phyloP scores from a whole-genome alignment of 768 basidiomycete genomes.

The Rhizopogon roseolus region DNA sequence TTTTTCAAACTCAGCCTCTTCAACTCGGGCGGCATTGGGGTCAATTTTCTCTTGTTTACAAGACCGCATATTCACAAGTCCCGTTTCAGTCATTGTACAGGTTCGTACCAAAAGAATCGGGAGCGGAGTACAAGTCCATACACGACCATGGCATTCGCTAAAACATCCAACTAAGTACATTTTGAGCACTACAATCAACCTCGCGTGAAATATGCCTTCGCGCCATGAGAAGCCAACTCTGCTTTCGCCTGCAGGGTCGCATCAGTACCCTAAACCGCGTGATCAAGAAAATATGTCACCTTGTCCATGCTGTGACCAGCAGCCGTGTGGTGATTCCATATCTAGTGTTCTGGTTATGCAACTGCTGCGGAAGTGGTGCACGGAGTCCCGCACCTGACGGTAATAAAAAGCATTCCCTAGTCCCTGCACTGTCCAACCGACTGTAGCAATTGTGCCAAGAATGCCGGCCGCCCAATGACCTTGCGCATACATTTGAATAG shows the following conservation, averaged over 20 bases:
- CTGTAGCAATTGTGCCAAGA: conserved; percentile 73
- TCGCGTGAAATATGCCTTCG: conserved; percentile 84
- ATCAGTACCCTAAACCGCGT: conserved; percentile 8
- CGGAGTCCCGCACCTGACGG: conserved; percentile 50
- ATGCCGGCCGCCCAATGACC: conserved; percentile 77
- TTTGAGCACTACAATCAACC: conserved; percentile 40
- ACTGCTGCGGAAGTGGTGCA: conserved; percentile 11
- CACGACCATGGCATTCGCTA: not conserved
- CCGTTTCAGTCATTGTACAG: not conserved
- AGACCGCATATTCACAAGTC: too few relatives aligned
- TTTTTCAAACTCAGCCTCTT: conserved; percentile 37
- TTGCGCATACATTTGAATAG: conserved; percentile 71
- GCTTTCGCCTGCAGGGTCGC: conserved; percentile 59
- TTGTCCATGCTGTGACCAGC: conserved; percentile 88
- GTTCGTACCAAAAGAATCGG: not conserved
- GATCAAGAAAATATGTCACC: conserved; percentile 32
- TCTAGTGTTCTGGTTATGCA: conserved; percentile 35
- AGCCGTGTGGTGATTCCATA: conserved; percentile 72
- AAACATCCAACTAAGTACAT: not conserved
- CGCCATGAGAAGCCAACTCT: conserved; percentile 79
- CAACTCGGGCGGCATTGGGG: not conserved
- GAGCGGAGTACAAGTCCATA: conserved; percentile 15
- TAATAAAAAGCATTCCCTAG: conserved; percentile 78
- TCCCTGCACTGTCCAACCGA: conserved; percentile 87
- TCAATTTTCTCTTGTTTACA: not conserved